These are phyloP conservation scores for Lactifluus echinatus DNA, from an alignment of 768 basidiomycete genomes.

Conservation along the genomic window DNA sequence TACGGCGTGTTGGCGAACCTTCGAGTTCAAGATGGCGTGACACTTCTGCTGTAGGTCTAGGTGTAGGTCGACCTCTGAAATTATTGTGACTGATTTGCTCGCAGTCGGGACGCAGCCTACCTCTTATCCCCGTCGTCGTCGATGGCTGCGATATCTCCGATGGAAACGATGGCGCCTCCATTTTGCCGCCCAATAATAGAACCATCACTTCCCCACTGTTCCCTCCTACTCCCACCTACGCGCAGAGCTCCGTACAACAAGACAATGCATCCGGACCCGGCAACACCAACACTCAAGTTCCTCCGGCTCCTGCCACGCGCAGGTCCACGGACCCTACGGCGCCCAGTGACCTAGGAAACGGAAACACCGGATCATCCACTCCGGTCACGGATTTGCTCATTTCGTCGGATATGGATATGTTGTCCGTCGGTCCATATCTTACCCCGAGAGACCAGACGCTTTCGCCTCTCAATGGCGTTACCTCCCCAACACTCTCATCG, in stretches of 20 bases:
- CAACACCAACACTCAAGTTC: no score
- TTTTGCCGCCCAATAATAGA: not conserved
- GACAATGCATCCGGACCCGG: not conserved
- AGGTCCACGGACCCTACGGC: not conserved
- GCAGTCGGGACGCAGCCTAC: not conserved
- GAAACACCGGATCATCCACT: not conserved
- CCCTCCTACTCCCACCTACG: not conserved
- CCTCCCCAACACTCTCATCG: conserved; percentile 10
- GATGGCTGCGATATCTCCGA: not conserved
- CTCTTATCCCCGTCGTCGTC: conserved; percentile 4
- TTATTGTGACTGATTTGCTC: no score
- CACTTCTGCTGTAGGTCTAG: not conserved
- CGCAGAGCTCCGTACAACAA: not conserved
- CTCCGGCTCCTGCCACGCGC: not conserved
- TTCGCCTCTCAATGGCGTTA: not conserved
- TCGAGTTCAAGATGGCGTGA: not conserved
- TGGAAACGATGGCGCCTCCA: not conserved
- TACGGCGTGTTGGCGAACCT: not conserved
- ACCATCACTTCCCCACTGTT: not conserved
- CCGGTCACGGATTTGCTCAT: not conserved
- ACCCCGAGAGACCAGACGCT: not conserved
- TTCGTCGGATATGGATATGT: not conserved
- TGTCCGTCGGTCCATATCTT: conserved; percentile 1
- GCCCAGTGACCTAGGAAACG: not conserved
- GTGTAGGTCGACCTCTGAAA: not conserved